phyloP scores from a whole-genome alignment of 305 asterid species.

The Stenogyne calaminthoides region DNA sequence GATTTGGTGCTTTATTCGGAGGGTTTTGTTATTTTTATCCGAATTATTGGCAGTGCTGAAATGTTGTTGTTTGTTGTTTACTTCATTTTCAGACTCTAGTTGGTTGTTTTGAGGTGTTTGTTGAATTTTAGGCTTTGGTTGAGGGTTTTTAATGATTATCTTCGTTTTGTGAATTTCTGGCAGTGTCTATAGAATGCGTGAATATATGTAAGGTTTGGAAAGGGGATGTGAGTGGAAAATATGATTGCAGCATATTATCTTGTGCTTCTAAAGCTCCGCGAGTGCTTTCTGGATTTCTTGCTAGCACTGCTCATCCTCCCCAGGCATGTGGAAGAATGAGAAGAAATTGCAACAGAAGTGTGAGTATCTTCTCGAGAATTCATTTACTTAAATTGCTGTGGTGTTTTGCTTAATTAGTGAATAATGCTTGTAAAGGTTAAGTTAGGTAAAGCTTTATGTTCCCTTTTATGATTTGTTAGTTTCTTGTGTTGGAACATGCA shows the following conservation, averaged over 20 bases:
- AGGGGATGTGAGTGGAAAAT: constrained; percentile 68
- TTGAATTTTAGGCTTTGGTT: background rate
- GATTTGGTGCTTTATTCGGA: constrained; percentile 8
- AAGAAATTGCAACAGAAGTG: constrained; percentile 50
- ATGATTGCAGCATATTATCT: constrained; percentile 69
- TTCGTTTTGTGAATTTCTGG: constrained; percentile 21
- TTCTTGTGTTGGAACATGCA: background rate
- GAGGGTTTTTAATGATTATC: constrained; percentile 11
- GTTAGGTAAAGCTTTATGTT: constrained; percentile 15
- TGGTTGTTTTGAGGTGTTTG: background rate
- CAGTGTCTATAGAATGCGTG: constrained; percentile 82
- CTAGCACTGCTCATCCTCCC: constrained; percentile 75
- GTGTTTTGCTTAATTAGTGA: background rate
- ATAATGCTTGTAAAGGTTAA: background rate
- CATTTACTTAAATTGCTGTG: background rate
- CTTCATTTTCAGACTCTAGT: constrained; percentile 5
- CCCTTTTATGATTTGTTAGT: background rate
- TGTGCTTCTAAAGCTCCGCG: constrained; percentile 89
- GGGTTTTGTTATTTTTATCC: background rate
- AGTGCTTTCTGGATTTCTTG: constrained; percentile 76
- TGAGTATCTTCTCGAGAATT: constrained; percentile 39
- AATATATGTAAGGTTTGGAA: constrained; percentile 73
- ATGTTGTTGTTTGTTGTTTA: constrained; percentile 13
- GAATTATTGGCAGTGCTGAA: background rate
- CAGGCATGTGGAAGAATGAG: constrained; percentile 50